Conservation (phyloP, 768 basidiomycete species). For the Melanogaster broomeanus region DNA sequence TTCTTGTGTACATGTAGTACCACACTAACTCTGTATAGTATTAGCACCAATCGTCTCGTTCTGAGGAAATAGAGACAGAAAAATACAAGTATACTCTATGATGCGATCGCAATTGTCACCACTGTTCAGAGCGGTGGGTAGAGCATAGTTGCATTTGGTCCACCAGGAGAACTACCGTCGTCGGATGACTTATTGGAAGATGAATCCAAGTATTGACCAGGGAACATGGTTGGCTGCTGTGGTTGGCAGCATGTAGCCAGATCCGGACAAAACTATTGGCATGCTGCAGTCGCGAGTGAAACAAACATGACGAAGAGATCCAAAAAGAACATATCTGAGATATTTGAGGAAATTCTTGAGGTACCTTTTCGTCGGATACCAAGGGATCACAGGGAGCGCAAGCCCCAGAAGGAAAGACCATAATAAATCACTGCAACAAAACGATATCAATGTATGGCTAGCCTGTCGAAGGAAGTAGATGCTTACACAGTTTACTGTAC, state of each 20-base stretch:
- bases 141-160: no score
- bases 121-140: no score
- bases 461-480: no score
- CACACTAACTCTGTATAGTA: no score
- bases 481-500: no score
- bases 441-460: no score
- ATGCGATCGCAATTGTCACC: no score
- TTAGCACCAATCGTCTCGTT: no score
- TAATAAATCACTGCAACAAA: conserved; percentile 37
- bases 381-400: conserved; percentile 53
- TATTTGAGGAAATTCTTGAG: conserved; percentile 59
- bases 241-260: conserved; percentile 43
- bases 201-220: conserved; percentile 46
- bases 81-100: no score
- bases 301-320: neutral
- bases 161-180: conserved; percentile 29
- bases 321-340: conserved; percentile 47
- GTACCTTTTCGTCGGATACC: conserved; percentile 51
- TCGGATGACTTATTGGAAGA: conserved; percentile 41
- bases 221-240: conserved; percentile 48
- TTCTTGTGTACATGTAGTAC: no score
- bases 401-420: conserved; percentile 81
- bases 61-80: no score
- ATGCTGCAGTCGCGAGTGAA: conserved; percentile 15
- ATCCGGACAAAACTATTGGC: conserved; percentile 43